Conservation (phyloP, 225 moss, liverwort and hornwort genomes). For the Polytrichum commune region DNA sequence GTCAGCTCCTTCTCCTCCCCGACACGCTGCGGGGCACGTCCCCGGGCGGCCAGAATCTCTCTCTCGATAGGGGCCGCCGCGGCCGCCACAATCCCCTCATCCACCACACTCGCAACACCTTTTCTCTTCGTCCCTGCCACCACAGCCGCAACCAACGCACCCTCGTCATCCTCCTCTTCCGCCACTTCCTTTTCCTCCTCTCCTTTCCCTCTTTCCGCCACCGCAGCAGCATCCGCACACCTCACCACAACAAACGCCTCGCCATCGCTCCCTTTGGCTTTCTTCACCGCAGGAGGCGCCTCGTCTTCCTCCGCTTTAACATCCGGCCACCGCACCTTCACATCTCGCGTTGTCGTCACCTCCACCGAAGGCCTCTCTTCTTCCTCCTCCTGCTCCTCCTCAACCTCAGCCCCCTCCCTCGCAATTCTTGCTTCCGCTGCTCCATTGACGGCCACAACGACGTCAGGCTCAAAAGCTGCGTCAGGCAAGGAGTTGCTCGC, state of each 20-base stretch:
- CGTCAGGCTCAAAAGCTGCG: conserved; percentile 51
- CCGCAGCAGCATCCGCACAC: neutral
- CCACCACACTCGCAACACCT: neutral
- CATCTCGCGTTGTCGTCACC: conserved; percentile 16
- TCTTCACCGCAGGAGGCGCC: conserved; percentile 12
- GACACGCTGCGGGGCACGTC: neutral
- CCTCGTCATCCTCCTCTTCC: conserved; percentile 2
- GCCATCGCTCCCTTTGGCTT: conserved; percentile 14
- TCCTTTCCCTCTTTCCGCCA: neutral
- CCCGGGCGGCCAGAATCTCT: conserved; percentile 18
- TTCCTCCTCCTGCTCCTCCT: neutral
- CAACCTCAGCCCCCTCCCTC: neutral
- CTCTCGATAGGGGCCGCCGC: conserved; percentile 7
- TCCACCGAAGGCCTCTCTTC: conserved; percentile 16
- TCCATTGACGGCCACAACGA: neutral
- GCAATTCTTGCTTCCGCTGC: too few relatives aligned
- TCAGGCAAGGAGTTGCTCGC: conserved; percentile 42
- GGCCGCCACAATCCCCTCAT: conserved; percentile 5
- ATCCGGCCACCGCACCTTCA: conserved; percentile 27
- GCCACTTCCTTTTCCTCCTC: conserved; percentile 8
- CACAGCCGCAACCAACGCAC: conserved; percentile 11
- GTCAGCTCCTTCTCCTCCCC: conserved; percentile 51
- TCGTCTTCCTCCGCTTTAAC: conserved; percentile 4
- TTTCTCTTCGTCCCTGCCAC: conserved; percentile 25
- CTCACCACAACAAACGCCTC: neutral